Conservation (phyloP, 805 yeast species). For the Lachancea fermentati region DNA sequence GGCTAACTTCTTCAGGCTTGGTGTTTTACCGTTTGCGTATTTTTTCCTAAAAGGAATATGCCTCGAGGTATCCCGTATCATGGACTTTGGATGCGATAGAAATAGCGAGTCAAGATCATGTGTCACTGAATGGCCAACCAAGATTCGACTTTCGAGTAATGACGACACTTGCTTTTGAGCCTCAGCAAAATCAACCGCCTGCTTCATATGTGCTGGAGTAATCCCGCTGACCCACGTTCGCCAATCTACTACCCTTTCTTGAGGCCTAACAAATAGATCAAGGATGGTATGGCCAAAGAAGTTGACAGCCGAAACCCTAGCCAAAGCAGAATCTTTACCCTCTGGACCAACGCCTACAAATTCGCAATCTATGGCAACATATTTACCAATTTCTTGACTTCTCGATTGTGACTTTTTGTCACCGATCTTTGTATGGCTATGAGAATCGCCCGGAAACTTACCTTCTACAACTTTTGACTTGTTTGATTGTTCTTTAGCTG, state of each 20-base stretch:
- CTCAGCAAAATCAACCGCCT: conserved; percentile 59
- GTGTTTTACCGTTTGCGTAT: conserved; percentile 61
- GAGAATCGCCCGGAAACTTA: conserved; percentile 5
- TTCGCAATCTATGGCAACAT: conserved; percentile 84
- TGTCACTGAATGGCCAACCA: conserved; percentile 82
- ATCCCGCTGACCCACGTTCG: conserved; percentile 91
- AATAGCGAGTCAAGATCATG: conserved; percentile 69
- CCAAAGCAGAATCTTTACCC: conserved; percentile 66
- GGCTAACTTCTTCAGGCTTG: conserved; percentile 62
- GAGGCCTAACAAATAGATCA: conserved; percentile 73
- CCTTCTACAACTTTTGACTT: neutral
- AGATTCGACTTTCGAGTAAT: conserved; percentile 46
- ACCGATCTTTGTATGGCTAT: neutral
- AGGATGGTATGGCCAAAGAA: conserved; percentile 66
- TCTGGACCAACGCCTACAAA: conserved; percentile 86
- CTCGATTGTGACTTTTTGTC: neutral
- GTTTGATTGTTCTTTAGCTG: conserved; percentile 9
- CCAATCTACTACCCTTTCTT: conserved; percentile 78
- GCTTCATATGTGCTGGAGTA: conserved; percentile 58
- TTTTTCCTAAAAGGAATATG: conserved; percentile 50
- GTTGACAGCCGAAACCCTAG: conserved; percentile 83
- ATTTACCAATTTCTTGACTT: conserved; percentile 54
- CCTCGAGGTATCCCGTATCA: conserved; percentile 69
- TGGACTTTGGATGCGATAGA: conserved; percentile 58
- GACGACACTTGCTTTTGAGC: conserved; percentile 57